Evolutionary conservation across 2,329 filamentous ascomycete genomes (phyloP).

Genomic region (Laburnicola sp.): DNA sequence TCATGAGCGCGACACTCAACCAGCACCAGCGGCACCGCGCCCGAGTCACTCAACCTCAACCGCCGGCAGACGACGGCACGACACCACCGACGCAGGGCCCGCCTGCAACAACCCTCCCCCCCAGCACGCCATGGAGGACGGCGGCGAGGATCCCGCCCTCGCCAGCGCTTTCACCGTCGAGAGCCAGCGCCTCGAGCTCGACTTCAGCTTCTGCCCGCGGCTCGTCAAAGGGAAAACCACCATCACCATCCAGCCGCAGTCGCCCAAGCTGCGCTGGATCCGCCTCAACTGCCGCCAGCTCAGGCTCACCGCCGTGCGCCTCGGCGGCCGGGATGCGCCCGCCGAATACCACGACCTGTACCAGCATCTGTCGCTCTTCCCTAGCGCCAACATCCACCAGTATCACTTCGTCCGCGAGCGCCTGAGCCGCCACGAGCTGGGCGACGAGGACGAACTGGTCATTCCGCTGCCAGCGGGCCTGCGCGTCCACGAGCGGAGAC

Average conservation of each 20-base stretch:
- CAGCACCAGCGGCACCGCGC: not conserved
- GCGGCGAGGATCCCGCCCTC: conserved; percentile 35
- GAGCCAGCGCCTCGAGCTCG: conserved; percentile 85
- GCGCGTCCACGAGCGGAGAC: conserved; percentile 63
- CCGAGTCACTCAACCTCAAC: not conserved
- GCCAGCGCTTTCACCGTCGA: conserved; percentile 61
- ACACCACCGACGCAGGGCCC: conserved; percentile 27
- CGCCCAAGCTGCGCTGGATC: conserved; percentile 58
- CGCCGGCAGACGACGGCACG: conserved; percentile 7
- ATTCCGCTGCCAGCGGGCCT: conserved; percentile 64
- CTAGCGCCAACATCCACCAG: conserved; percentile 66
- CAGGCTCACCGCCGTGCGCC: conserved; percentile 56
- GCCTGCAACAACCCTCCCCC: conserved; percentile 33
- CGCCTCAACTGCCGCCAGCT: conserved; percentile 66
- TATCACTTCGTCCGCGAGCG: conserved; percentile 76
- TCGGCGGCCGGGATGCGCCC: conserved; percentile 44
- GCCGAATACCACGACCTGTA: conserved; percentile 66
- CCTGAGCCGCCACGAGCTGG: conserved; percentile 60
- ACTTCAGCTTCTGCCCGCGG: conserved; percentile 80
- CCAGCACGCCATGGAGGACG: conserved; percentile 36
- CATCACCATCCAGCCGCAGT: conserved; percentile 72
- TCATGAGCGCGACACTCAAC: too few species aligned
- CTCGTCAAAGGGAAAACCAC: conserved; percentile 77
- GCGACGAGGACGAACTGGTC: conserved; percentile 60
- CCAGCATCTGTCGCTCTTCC: conserved; percentile 63